Evolutionary conservation across 2,329 filamentous ascomycete species (phyloP), one percentile per base, ranked within the genome.

Genomic region (Neonectria ditissima): DNA sequence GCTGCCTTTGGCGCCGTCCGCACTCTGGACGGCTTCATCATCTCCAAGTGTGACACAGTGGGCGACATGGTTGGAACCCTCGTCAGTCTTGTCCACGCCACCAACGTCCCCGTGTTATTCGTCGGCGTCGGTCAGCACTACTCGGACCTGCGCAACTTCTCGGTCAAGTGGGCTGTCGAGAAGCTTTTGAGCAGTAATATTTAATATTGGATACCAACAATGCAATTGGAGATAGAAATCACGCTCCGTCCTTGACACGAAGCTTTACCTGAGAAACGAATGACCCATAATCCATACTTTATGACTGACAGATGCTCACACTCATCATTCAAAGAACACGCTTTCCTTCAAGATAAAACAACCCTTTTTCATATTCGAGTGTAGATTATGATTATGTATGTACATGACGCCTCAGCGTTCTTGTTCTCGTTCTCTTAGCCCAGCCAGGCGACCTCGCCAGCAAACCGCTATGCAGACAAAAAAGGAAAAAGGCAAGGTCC

Each of bases 61-160:
- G 97, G 96, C n/a, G 95, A 97, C 81, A 98, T 98, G 94, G 94
- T 97, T 45, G 94, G 87, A 71, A 97, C 95, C 3, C 83, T 99
- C 67, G 96, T 99, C 66, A 97, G 93, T 77, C 95, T 99, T 84
- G 95, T 99, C 41, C 95, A 98, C 81, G 95, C 96, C 3, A 99
- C 97, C 4, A 93, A 95, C 28, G 97, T 99, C 48, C 97, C 97
- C 0, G 94, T 99, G 20, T 86, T 98, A 11, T 99, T 99, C 76
- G 86, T 99, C 69, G 96, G 87, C 61, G 88, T 91, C 28, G 89
- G 89, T 13, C 89, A 91, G 78, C 88, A 91, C 73, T 91, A 91
- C 74, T 89, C 86, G 43, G 89, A 91, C 73, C 80, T 91, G 65
- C 84, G 89, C 63, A 91, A 89, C 75, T 87, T 91, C 71, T 89